Percentiles rank a stretch among this genome's conserved stretches.
Conservation (phyloP, 2,329 filamentous ascomycete genomes). For the Curvularia eragrostidis region DNA sequence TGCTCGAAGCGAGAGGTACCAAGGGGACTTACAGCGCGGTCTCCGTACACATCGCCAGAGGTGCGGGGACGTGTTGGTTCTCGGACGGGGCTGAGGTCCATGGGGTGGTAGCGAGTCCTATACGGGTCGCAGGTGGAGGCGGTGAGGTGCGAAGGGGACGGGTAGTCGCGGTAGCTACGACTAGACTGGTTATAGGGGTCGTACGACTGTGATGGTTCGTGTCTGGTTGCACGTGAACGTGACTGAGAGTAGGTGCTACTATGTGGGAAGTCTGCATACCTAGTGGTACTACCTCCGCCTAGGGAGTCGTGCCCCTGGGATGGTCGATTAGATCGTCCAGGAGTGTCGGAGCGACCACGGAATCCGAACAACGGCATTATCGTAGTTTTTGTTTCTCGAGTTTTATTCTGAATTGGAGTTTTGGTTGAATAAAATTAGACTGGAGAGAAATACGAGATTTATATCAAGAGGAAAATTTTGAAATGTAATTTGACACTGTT, state of each 20-base stretch:
- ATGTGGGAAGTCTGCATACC: background rate
- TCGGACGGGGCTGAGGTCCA: background rate
- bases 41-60: background rate
- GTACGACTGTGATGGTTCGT: background rate
- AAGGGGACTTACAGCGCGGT: background rate
- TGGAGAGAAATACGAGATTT: background rate
- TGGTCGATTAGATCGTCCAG: background rate
- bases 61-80: background rate
- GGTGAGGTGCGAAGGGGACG: background rate
- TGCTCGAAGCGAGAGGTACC: slow-evolving; percentile 3
- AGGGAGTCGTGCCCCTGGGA: background rate
- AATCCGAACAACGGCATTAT: background rate
- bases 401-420: too few species aligned
- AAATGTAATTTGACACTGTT: background rate
- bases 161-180: background rate
- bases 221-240: background rate
- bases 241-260: background rate
- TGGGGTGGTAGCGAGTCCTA: background rate
- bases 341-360: background rate
- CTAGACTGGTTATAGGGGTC: background rate
- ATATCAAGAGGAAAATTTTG: background rate
- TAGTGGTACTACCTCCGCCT: background rate
- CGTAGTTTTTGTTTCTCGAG: background rate
- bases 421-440: background rate
- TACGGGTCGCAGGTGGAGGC: background rate